Percentiles rank a stretch among this genome's conserved stretches.
phyloP scores from a whole-genome alignment of 306 rosid genomes.

The Cicer yamashitae region DNA sequence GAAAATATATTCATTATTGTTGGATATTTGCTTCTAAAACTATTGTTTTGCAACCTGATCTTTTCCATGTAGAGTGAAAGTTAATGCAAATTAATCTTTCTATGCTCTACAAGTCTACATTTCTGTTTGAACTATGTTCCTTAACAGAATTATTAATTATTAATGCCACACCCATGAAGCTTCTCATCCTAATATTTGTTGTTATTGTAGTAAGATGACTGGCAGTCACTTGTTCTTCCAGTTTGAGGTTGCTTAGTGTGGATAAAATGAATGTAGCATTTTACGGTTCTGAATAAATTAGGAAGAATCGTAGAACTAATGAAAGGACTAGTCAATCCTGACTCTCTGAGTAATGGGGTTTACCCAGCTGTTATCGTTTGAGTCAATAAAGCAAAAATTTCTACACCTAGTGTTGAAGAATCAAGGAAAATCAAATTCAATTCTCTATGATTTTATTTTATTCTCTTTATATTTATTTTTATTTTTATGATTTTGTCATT shows the following conservation, averaged over 20 bases:
- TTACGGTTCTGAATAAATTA: background rate
- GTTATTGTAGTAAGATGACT: background rate
- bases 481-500: no score
- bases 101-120: background rate
- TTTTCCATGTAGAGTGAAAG: background rate
- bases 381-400: no score
- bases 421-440: no score
- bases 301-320: no score
- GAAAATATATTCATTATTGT: background rate
- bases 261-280: background rate
- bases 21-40: background rate
- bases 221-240: background rate
- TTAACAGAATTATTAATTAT: background rate
- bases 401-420: no score
- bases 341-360: no score
- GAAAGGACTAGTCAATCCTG: no score
- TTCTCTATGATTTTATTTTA: no score
- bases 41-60: background rate
- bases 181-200: background rate
- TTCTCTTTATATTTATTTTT: no score
- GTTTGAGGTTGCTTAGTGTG: background rate
- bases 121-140: background rate
- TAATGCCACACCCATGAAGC: background rate
- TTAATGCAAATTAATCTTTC: slow-evolving; percentile 25
- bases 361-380: no score